A percentile compares a stretch with the other conserved stretches of the same genome.
These are phyloP conservation scores for Albophoma yamanashiensis DNA, from an alignment of 2,329 filamentous ascomycete species.

Conservation along the genomic window DNA sequence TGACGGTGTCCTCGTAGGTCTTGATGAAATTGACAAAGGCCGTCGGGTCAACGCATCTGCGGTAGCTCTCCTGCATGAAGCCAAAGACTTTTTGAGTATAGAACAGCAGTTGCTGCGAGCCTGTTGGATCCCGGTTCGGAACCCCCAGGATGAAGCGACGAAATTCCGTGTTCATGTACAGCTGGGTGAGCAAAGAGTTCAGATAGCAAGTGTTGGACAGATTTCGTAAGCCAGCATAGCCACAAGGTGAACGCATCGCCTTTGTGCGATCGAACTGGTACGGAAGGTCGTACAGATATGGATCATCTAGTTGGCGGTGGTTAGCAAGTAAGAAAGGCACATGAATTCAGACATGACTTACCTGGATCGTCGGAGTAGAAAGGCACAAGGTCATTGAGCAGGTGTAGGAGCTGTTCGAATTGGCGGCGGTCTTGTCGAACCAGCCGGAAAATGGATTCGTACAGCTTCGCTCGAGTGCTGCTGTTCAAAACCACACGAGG, in stretches of 20 bases:
- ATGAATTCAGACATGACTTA: conserved; percentile 7
- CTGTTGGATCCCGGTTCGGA: conserved; percentile 41
- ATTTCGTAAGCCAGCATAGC: conserved; percentile 84
- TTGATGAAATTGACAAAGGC: conserved; percentile 65
- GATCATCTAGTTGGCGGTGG: conserved; percentile 19
- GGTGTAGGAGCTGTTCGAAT: conserved; percentile 38
- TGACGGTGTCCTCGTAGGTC: conserved; percentile 70
- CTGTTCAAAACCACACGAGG: conserved; percentile 37
- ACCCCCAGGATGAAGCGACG: conserved; percentile 69
- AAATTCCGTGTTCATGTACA: conserved; percentile 92
- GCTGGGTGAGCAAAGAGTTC: conserved; percentile 86
- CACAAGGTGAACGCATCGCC: conserved; percentile 63
- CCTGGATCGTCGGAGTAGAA: conserved; percentile 29
- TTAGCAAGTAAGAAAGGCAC: neutral
- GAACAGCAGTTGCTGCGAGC: conserved; percentile 56
- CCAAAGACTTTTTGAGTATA: conserved; percentile 77
- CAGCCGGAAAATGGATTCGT: conserved; percentile 47
- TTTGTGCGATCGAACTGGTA: conserved; percentile 54
- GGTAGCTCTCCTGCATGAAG: conserved; percentile 73
- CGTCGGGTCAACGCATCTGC: conserved; percentile 62
- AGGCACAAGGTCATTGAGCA: conserved; percentile 21
- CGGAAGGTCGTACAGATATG: conserved; percentile 51
- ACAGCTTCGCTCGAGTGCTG: conserved; percentile 46
- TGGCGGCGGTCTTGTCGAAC: conserved; percentile 39
- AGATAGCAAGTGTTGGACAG: conserved; percentile 95